phyloP scores from a whole-genome alignment of 768 basidiomycete genomes.

The Udeniomyces megalosporus region DNA sequence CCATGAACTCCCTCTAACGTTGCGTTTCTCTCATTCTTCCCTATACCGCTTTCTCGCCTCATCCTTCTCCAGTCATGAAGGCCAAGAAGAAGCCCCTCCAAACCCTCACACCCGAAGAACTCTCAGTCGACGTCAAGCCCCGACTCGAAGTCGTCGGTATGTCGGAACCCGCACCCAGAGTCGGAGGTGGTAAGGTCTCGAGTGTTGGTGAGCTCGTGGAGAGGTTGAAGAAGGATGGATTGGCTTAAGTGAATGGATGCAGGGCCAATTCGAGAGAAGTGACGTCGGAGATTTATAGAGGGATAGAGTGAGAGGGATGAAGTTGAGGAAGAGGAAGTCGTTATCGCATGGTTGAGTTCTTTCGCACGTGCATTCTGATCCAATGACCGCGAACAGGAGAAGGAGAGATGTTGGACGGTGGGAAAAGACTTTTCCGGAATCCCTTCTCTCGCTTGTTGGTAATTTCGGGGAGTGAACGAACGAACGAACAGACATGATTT shows the following conservation, averaged over 20 bases:
- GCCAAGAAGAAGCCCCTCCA: slow-evolving; percentile 98
- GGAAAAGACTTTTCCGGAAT: no score
- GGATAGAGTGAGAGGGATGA: no score
- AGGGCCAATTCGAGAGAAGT: no score
- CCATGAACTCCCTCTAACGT: background rate
- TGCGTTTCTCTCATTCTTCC: background rate
- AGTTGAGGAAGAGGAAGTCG: no score
- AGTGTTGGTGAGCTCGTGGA: slow-evolving; percentile 75
- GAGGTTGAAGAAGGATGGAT: slow-evolving; percentile 76
- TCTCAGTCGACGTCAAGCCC: slow-evolving; percentile 62
- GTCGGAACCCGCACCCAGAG: slow-evolving; percentile 70
- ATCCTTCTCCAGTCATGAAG: slow-evolving; percentile 22
- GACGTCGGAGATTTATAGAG: no score
- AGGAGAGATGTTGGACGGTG: no score
- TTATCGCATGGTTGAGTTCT: no score
- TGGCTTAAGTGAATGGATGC: slow-evolving; percentile 28
- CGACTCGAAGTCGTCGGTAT: slow-evolving; percentile 74
- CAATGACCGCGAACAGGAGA: no score
- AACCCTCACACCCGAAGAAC: slow-evolving; percentile 59
- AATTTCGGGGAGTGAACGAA: no score
- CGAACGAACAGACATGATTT: no score
- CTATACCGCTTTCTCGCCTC: background rate
- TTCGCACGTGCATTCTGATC: no score
- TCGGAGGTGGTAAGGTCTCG: slow-evolving; percentile 82
- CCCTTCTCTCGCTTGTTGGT: no score